phyloP scores from a whole-genome alignment of 2,329 filamentous ascomycete species.

The Pestalotiopsis sp. region DNA sequence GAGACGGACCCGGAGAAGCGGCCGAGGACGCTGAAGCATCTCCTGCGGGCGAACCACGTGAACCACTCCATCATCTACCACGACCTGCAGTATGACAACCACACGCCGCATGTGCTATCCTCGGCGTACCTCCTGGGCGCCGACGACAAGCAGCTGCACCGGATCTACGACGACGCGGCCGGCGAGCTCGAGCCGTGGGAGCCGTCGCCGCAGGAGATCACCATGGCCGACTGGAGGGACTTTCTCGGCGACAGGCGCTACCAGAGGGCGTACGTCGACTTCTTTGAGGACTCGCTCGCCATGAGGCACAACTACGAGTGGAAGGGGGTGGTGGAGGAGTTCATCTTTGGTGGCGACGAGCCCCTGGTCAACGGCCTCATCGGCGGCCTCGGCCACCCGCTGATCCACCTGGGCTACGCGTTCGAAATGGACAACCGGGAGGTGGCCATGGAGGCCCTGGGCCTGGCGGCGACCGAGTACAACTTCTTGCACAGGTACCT shows the following conservation, averaged over 20 bases:
- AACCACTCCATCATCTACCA: constrained; percentile 86
- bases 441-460: constrained; percentile 85
- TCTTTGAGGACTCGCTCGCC: constrained; percentile 90
- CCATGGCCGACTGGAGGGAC: constrained; percentile 82
- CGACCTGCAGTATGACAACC: constrained; percentile 76
- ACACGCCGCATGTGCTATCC: constrained; percentile 78
- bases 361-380: constrained; percentile 83
- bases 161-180: constrained; percentile 78
- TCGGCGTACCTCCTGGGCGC: constrained; percentile 87
- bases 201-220: constrained; percentile 83
- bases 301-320: constrained; percentile 77
- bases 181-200: constrained; percentile 77
- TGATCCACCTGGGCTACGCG: constrained; percentile 96
- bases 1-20: constrained; percentile 80
- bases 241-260: constrained; percentile 79
- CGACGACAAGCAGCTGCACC: constrained; percentile 70
- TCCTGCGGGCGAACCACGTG: constrained; percentile 88
- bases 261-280: constrained; percentile 90
- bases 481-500: constrained; percentile 66
- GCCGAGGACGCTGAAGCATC: constrained; percentile 82
- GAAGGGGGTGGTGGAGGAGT: constrained; percentile 76
- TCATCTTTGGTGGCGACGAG: constrained; percentile 72
- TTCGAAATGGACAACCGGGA: constrained; percentile 86
- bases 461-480: constrained; percentile 63
- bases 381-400: constrained; percentile 80